Base-by-base conservation (phyloP, 1,139 yeast genomes). In the Trichomonascaceae sp. region DNA sequence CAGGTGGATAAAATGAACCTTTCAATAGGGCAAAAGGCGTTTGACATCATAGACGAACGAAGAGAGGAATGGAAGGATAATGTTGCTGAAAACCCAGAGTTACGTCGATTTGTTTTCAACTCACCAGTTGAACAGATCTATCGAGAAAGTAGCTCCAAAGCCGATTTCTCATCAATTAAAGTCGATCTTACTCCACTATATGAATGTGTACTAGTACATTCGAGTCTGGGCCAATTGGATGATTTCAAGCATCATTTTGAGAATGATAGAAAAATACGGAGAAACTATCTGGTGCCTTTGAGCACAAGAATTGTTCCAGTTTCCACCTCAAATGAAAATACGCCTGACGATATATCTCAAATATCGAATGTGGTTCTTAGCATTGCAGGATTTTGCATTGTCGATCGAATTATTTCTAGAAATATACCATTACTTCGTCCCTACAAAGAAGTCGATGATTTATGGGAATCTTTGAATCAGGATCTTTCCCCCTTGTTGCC, bases 121-220 rank as follows among this genome's bases (percentile, higher is more conserved):
- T 87, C 96, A 0, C 89, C 96, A 0, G 88, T 90, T 7, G 98
- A 91, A 68, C 70, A 83, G 13, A 81, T 90, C 4, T 75, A 86
- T 67, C 74, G 95, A 61, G 84, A 82, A 12, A 44, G 49, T 45
- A 32, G 47, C 20, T 17, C 22, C 56, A 78, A 85, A 0, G 70
- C 73, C 20, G 66, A 71, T 46, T 69, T 61, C 47, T 55, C 68
- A 44, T 60, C 74, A 5, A 81, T 82, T 24, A 74, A 74, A 19
- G 75, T 86, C 36, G 83, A 84, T 55, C 70, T 90, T 53, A 78
- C 83, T 15, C 85, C 90, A 12, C 74, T 93, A 22, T 87, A 82
- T 67, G 97, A 93, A 69, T 85, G 95, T 5, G 81, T 88, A 22
- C 75, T 91, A 63, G 96, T 93, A 0, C 91, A 86, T 66, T 81